Evolutionary conservation across 257 asterid genomes (phyloP).

Genomic region (Nicotiana undulata): DNA sequence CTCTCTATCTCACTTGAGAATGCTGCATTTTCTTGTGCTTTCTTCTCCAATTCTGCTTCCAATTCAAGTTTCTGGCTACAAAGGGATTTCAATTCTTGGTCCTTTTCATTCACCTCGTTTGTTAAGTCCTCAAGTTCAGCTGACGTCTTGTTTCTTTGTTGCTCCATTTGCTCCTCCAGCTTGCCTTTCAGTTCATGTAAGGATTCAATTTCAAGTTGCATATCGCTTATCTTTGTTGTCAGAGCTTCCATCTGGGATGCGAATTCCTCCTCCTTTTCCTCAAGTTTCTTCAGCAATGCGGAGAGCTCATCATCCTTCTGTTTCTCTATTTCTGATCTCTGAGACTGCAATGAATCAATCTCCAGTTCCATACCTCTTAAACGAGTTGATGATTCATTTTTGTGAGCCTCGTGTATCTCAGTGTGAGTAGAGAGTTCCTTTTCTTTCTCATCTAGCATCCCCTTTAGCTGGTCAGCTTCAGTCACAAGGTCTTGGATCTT

Average conservation of each 20-base stretch:
- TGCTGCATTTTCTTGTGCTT: constrained; percentile 40
- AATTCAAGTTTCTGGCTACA: constrained; percentile 37
- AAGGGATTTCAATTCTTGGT: constrained; percentile 42
- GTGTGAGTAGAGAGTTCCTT: constrained; percentile 48
- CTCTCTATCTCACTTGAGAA: constrained; percentile 34
- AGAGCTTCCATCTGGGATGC: constrained; percentile 40
- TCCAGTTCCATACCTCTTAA: constrained; percentile 61
- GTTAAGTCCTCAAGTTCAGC: constrained; percentile 35
- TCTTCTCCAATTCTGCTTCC: constrained; percentile 39
- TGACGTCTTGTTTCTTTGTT: constrained; percentile 34
- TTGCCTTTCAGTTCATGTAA: constrained; percentile 36
- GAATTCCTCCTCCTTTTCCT: constrained; percentile 48
- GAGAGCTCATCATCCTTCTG: constrained; percentile 56
- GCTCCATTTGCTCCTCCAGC: constrained; percentile 42
- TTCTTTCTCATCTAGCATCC: constrained; percentile 47
- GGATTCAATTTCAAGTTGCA: constrained; percentile 49
- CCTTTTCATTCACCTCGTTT: constrained; percentile 35
- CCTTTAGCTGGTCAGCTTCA: constrained; percentile 33
- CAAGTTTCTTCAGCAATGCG: constrained; percentile 44
- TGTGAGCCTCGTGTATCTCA: constrained; percentile 67
- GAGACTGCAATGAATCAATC: constrained; percentile 47
- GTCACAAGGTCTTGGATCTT: constrained; percentile 35
- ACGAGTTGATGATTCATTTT: constrained; percentile 48
- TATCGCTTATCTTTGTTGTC: constrained; percentile 28
- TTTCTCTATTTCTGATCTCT: constrained; percentile 51